These are phyloP conservation scores for Elsinoe necatrix DNA, from an alignment of 2,329 filamentous ascomycete species.

Conservation along the genomic window DNA sequence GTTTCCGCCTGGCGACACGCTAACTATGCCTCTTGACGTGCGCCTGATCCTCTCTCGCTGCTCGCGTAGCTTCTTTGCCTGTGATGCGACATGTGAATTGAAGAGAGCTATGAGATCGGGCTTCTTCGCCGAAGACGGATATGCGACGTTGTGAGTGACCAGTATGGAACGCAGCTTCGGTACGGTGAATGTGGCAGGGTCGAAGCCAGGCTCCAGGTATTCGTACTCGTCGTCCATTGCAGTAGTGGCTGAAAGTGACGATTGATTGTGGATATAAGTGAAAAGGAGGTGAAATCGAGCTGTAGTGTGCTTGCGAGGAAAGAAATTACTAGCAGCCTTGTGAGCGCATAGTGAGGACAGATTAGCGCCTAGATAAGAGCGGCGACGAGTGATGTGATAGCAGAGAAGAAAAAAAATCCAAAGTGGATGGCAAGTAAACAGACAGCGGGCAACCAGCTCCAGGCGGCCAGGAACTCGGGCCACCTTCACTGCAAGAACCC, in stretches of 20 bases:
- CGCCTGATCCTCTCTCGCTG: conserved; percentile 72
- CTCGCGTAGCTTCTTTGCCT: conserved; percentile 66
- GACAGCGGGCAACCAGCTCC: neutral
- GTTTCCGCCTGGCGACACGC: conserved; percentile 56
- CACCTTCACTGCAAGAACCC: neutral
- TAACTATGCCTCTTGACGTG: conserved; percentile 74
- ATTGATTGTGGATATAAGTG: neutral
- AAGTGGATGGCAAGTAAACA: conserved; percentile 11
- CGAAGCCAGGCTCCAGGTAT: conserved; percentile 81
- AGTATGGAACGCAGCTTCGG: conserved; percentile 85
- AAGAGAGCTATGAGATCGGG: conserved; percentile 77
- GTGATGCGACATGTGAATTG: conserved; percentile 66
- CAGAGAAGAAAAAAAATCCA: neutral
- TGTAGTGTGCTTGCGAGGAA: no score
- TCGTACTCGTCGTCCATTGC: conserved; percentile 49
- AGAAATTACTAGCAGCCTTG: neutral
- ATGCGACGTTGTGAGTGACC: conserved; percentile 76
- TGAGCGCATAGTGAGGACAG: neutral
- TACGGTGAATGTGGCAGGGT: conserved; percentile 73
- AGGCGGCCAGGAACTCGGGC: conserved; percentile 6
- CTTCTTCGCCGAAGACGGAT: conserved; percentile 88
- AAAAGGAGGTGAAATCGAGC: neutral
- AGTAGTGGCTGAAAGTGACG: neutral
- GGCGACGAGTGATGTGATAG: neutral
- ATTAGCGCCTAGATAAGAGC: neutral